Percentiles rank a stretch among this genome's conserved stretches.
phyloP scores from a whole-genome alignment of 148 eudicot genomes.

The Spergularia marina region DNA sequence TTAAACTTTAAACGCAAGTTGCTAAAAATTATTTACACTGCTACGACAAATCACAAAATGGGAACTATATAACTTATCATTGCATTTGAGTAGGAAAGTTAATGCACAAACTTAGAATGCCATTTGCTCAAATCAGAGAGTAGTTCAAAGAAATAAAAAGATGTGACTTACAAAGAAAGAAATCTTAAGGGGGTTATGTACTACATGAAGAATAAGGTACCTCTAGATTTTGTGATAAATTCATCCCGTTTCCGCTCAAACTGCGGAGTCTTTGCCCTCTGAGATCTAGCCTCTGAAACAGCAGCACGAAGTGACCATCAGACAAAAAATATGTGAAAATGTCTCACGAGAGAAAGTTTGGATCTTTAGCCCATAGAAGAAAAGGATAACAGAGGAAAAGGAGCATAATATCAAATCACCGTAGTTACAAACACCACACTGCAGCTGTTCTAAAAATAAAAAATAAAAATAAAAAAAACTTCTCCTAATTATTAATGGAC shows the following conservation, averaged over 20 bases:
- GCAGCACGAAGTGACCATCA: conserved; percentile 20
- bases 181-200: neutral
- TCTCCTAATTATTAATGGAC: too few relatives aligned
- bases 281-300: conserved; percentile 84
- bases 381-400: neutral
- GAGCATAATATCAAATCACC: conserved; percentile 1
- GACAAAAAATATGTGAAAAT: conserved; percentile 3
- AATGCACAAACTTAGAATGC: neutral
- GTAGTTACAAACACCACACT: neutral
- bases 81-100: neutral
- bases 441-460: neutral
- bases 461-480: too few relatives aligned
- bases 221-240: conserved; percentile 78
- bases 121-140: conserved; percentile 7
- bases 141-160: neutral
- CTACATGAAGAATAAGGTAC: conserved; percentile 33
- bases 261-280: conserved; percentile 84
- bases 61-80: neutral
- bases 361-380: neutral
- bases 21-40: neutral
- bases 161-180: neutral
- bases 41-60: neutral
- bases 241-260: conserved; percentile 59
- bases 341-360: neutral
- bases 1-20: neutral